These are phyloP conservation scores for Phyllosticta citriasiana DNA, from an alignment of 2,329 filamentous ascomycete species.

Conservation along the genomic window DNA sequence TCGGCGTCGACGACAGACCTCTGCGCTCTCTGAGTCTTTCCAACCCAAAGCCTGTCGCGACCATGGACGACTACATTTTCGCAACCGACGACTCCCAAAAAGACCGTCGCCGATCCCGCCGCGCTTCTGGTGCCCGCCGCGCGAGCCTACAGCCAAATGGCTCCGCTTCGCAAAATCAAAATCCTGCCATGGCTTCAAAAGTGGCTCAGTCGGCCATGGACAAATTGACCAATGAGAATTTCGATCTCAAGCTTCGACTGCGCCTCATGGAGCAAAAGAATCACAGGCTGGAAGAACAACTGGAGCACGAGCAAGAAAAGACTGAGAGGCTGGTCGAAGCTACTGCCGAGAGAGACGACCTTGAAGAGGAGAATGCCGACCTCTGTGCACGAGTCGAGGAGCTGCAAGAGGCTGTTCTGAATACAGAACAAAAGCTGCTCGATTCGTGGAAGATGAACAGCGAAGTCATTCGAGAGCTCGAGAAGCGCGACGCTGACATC, in stretches of 20 bases:
- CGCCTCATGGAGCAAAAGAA: constrained; percentile 8
- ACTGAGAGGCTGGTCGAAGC: background rate
- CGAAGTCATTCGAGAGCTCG: constrained; percentile 6
- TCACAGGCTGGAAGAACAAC: background rate
- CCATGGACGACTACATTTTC: constrained; percentile 9
- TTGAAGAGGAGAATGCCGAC: constrained; percentile 3
- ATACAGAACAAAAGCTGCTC: constrained; percentile 3
- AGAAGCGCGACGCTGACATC: constrained; percentile 8
- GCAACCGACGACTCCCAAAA: constrained; percentile 1
- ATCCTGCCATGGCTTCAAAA: constrained; percentile 3
- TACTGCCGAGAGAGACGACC: constrained; percentile 4
- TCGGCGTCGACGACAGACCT: background rate
- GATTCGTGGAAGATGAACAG: constrained; percentile 4
- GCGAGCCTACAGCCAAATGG: background rate
- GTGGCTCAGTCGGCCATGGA: constrained; percentile 5
- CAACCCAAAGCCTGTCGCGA: background rate
- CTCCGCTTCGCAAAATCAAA: background rate
- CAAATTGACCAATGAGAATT: constrained; percentile 10
- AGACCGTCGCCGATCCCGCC: background rate
- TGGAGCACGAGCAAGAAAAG: constrained; percentile 8
- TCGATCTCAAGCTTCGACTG: constrained; percentile 10
- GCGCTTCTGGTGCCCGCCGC: background rate
- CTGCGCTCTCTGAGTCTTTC: background rate
- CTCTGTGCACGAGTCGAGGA: constrained; percentile 3
- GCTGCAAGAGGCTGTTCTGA: background rate